Evolutionary conservation across 768 basidiomycete species (phyloP), one percentile per base, ranked within the genome.

Genomic region (Boletus rubroflammeus): DNA sequence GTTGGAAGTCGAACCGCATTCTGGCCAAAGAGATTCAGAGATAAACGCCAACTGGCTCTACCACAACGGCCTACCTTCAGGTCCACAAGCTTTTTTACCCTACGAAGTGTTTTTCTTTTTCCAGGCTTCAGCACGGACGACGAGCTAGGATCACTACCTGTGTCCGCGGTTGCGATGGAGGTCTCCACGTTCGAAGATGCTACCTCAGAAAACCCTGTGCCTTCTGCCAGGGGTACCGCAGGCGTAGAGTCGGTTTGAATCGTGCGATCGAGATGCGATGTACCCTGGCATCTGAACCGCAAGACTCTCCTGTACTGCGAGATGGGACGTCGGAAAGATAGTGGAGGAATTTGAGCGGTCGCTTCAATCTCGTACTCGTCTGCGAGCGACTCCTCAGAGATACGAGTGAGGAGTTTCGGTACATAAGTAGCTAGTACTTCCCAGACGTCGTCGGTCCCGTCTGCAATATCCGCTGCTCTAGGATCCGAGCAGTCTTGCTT

Each of bases 321-420:
- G 3, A 43, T 13, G 9, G 45, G 42, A 0, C 38, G 28, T 31
- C 13, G 21, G 14, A 60, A 60, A 7, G 53, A 55, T 19, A 35
- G 8, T 8, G 50, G 58, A 34, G 57, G 56, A 17, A 11, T 1
- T 23, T 34, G 28, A 15, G 19, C 39, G 23, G 11, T 38, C 4
- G 46, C 32, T n/a, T 49, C 46, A 2, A 47, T 44, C 26, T 56
- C 53, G 23, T 48, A 48, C 8, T 51, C 53, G 6, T 48, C 49
- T 8, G 45, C 49, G 0, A 55, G 36, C 10, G 53, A 51, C 45
- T 55, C 59, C 34, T 60, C 53, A 13, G 59, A 35, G 28, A 60
- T 60, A 15, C 21, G 17, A 0, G 28, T 28, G 36, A 61, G 59
- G 19, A 41, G 42, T 38, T 28, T 48, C 4, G 59, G 50, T 11